These are phyloP conservation scores for Friedmanniomyces simplex DNA, from an alignment of 495 filamentous ascomycete genomes.

Conservation along the genomic window DNA sequence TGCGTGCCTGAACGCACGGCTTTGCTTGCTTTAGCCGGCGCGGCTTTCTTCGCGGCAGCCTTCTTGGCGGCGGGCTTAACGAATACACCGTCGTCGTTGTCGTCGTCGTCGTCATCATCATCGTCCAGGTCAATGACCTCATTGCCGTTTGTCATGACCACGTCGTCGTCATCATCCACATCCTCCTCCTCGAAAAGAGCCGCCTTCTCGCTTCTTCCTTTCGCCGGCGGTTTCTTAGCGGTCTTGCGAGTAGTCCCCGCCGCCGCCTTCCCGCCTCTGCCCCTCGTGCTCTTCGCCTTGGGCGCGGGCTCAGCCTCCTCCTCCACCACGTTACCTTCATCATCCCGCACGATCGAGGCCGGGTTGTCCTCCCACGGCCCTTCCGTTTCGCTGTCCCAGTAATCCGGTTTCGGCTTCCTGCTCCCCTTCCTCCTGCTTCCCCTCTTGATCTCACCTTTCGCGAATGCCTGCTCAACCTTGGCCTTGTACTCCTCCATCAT, in stretches of 20 bases:
- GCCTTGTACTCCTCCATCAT: conserved; percentile 62
- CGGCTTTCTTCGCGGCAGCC: conserved; percentile 16
- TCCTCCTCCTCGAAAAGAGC: conserved; percentile 47
- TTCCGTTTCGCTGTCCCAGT: conserved; percentile 79
- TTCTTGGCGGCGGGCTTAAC: conserved; percentile 37
- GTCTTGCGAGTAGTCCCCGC: conserved; percentile 21
- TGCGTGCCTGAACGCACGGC: conserved; percentile 37
- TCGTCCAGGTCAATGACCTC: conserved; percentile 30
- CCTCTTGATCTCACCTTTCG: conserved; percentile 51
- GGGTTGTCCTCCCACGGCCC: conserved; percentile 77
- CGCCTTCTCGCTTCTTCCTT: conserved; percentile 31
- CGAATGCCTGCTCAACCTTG: conserved; percentile 62
- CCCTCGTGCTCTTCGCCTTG: neutral
- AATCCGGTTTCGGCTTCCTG: conserved; percentile 63
- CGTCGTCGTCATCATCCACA: conserved; percentile 45
- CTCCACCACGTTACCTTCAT: neutral
- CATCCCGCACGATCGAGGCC: conserved; percentile 49
- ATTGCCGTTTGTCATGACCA: conserved; percentile 38
- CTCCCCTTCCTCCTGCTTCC: conserved; percentile 45
- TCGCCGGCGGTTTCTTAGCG: conserved; percentile 26
- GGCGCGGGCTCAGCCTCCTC: neutral
- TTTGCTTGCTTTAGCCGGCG: conserved; percentile 21
- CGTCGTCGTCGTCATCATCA: conserved; percentile 52
- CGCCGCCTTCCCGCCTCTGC: conserved; percentile 38
- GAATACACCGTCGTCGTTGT: conserved; percentile 42